Conservation (phyloP, 192 early-diverging fungal genomes). For the Coemansia asiatica region DNA sequence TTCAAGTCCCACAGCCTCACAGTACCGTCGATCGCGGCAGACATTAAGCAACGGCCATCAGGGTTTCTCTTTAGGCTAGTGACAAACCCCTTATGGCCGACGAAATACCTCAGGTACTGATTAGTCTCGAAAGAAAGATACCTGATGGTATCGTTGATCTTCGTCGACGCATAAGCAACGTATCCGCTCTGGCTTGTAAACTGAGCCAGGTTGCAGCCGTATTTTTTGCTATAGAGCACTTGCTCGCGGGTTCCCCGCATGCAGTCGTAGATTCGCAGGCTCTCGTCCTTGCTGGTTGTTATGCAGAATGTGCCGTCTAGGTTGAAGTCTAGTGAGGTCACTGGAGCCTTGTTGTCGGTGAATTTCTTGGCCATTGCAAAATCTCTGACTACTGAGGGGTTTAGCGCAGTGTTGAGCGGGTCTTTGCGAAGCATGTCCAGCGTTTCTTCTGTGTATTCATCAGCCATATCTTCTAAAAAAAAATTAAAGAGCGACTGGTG, state of each 20-base stretch:
- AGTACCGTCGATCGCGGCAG: slow-evolving; percentile 74
- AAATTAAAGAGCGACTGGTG: no score
- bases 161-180: slow-evolving; percentile 91
- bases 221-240: slow-evolving; percentile 89
- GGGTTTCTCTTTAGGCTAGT: slow-evolving; percentile 80
- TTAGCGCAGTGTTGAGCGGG: slow-evolving; percentile 34
- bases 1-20: slow-evolving; percentile 89
- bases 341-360: slow-evolving; percentile 66
- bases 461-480: no score
- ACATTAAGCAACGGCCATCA: slow-evolving; percentile 47
- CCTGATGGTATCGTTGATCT: slow-evolving; percentile 89
- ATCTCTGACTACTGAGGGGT: slow-evolving; percentile 6
- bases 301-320: slow-evolving; percentile 72
- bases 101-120: slow-evolving; percentile 90
- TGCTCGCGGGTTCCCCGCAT: slow-evolving; percentile 69
- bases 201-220: slow-evolving; percentile 83
- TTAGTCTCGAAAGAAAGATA: slow-evolving; percentile 96
- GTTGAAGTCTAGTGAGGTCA: slow-evolving; percentile 86
- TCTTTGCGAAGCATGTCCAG: slow-evolving; percentile 29
- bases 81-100: slow-evolving; percentile 78
- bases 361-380: slow-evolving; percentile 70
- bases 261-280: slow-evolving; percentile 83
- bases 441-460: slow-evolving; percentile 14
- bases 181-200: slow-evolving; percentile 82
- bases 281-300: slow-evolving; percentile 83